A percentile compares a stretch with the other conserved stretches of the same genome.
Evolutionary conservation across 2,329 filamentous ascomycete genomes (phyloP).

Genomic region (Exophiala sp.): DNA sequence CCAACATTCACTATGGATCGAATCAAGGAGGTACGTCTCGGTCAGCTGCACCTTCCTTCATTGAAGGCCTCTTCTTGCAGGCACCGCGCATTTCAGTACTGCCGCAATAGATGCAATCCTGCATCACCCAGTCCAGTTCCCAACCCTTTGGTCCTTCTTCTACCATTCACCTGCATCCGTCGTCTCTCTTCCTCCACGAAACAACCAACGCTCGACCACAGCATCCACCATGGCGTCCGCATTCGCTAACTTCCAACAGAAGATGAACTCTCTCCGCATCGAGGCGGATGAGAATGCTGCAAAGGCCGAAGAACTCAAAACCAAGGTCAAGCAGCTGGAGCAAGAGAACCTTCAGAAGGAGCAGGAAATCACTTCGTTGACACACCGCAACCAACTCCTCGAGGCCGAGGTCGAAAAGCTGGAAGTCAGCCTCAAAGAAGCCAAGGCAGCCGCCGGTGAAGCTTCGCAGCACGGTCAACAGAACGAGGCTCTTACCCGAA

Average conservation of each 20-base stretch:
- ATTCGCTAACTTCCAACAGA: constrained; percentile 50
- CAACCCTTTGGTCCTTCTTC: background rate
- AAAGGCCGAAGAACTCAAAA: constrained; percentile 81
- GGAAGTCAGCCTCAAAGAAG: constrained; percentile 73
- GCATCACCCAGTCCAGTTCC: constrained; percentile 9
- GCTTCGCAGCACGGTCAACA: constrained; percentile 76
- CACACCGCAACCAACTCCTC: constrained; percentile 89
- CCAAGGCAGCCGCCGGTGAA: constrained; percentile 80
- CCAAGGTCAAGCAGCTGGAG: constrained; percentile 82
- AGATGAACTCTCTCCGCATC: constrained; percentile 90
- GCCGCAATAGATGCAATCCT: constrained; percentile 5
- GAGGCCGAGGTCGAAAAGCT: constrained; percentile 90
- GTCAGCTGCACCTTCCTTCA: constrained; percentile 32
- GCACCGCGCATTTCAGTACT: constrained; percentile 17
- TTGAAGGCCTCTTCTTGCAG: constrained; percentile 16
- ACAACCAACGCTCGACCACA: constrained; percentile 8
- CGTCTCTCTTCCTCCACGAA: constrained; percentile 29
- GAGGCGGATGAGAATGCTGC: constrained; percentile 79
- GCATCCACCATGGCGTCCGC: constrained; percentile 24
- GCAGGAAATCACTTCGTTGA: constrained; percentile 93
- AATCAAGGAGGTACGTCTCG: constrained; percentile 73
- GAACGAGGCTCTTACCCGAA: constrained; percentile 85
- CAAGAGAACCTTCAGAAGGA: constrained; percentile 95
- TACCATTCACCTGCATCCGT: constrained; percentile 6
- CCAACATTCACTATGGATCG: constrained; percentile 62